phyloP scores from a whole-genome alignment of 352 stramenopile species.

The Phytophthora sojae region DNA sequence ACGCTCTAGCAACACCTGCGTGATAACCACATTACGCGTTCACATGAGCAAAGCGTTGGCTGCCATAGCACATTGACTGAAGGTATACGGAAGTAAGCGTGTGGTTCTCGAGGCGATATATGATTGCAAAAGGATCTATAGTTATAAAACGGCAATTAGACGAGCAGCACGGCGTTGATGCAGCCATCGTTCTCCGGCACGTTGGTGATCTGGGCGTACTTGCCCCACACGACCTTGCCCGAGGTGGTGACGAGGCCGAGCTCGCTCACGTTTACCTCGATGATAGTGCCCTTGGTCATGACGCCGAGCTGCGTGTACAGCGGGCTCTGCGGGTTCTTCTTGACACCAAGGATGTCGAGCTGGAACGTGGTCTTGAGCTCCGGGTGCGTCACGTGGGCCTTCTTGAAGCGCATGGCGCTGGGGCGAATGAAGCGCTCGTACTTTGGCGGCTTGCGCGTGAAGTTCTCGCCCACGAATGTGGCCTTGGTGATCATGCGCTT shows the following conservation, averaged over 20 bases:
- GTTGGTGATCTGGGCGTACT: conserved; percentile 99
- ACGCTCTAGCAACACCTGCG: too few relatives aligned
- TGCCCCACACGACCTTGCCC: conserved; percentile 99
- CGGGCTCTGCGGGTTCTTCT: conserved; percentile 99
- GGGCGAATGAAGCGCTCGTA: conserved; percentile 99
- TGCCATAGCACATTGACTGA: neutral
- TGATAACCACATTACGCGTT: neutral
- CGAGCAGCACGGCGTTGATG: conserved; percentile 99
- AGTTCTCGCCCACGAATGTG: conserved; percentile 99
- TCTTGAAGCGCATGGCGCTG: conserved; percentile 99
- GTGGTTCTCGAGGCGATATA: conserved; percentile 28
- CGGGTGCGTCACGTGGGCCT: conserved; percentile 99
- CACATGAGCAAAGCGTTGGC: too few relatives aligned
- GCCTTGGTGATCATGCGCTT: conserved; percentile 93
- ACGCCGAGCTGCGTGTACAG: conserved; percentile 99
- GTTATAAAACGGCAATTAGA: conserved; percentile 86
- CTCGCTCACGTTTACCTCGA: conserved; percentile 99
- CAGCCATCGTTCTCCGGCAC: conserved; percentile 99
- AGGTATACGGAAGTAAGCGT: neutral
- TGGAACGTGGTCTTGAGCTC: conserved; percentile 99
- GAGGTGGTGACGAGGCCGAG: conserved; percentile 99
- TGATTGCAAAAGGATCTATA: conserved; percentile 44
- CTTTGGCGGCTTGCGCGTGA: conserved; percentile 99
- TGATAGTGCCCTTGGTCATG: conserved; percentile 99
- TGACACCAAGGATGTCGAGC: conserved; percentile 99